Conservation (phyloP, 2,329 filamentous ascomycete species). For the Thelonectria blattea region DNA sequence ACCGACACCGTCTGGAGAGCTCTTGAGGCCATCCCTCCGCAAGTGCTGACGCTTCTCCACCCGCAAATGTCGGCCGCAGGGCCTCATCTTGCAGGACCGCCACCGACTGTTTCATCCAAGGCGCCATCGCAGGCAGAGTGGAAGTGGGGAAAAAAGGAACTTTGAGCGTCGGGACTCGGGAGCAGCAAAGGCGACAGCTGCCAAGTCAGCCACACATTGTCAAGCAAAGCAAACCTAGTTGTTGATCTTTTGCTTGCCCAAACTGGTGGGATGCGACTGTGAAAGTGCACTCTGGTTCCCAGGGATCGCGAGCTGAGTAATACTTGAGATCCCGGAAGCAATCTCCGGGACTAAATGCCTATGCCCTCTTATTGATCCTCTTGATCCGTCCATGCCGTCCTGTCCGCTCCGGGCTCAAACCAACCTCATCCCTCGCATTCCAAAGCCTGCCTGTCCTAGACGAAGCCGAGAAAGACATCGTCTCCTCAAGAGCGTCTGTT, state of each 20-base stretch:
- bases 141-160: neutral
- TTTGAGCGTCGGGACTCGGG: neutral
- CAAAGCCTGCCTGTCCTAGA: neutral
- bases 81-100: slow-evolving; percentile 8
- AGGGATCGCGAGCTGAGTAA: too few relatives aligned
- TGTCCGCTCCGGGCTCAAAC: slow-evolving; percentile 13
- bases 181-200: too few relatives aligned
- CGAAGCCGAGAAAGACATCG: neutral
- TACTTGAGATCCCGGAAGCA: too few relatives aligned
- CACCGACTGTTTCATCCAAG: slow-evolving; percentile 13
- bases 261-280: too few relatives aligned
- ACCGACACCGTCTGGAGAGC: neutral
- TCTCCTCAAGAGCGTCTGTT: slow-evolving; percentile 5
- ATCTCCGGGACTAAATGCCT: too few relatives aligned
- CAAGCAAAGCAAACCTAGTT: too few relatives aligned
- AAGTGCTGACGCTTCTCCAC: slow-evolving; percentile 1
- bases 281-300: neutral
- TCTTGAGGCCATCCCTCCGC: neutral
- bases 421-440: neutral
- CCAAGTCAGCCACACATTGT: too few relatives aligned
- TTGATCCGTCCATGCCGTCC: slow-evolving; percentile 17
- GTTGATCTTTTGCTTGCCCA: too few relatives aligned
- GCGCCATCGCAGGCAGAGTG: neutral
- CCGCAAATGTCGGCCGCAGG: neutral
- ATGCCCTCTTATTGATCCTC: neutral